Base-by-base conservation (phyloP, 805 yeast species). In the Lachancea sp. region DNA sequence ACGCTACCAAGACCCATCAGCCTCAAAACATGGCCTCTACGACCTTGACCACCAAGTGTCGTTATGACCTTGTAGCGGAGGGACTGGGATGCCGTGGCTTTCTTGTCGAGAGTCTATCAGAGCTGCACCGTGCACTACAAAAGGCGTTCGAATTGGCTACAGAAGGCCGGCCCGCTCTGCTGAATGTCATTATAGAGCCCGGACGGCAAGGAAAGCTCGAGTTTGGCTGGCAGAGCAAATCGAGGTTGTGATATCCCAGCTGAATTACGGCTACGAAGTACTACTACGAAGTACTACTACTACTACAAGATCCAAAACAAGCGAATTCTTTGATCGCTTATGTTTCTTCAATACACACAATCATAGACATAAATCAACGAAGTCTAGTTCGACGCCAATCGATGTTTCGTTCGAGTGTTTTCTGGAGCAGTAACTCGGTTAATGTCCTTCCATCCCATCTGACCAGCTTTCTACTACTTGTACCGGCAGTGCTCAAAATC, bases 191-290 rank as follows among this genome's bases (percentile, higher is more conserved):
- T n/a, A 79, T 82, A 10, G 79, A 77, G 36, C 74, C 78, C 2
- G 85, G 82, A 0, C 69, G 69, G 20, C 72, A 72, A 49, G 71
- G 69, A 45, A 77, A 77, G 54, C 63, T 82, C 36, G 72, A 74
- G 35, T 82, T 82, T 62, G 85, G 82, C 1, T 82, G 87, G 87
- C 82, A 80, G 67, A 77, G 75, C n/a, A 74, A 70, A 47, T 35
- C 57, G 7, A 46, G 43, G 13, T n/a, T 44, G 15, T 51, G 13
- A 29, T n/a, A n/a, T n/a, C n/a, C n/a, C n/a, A n/a, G n/a, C n/a
- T n/a, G n/a, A n/a, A n/a, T n/a, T 22, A 22, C 4, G 25, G 8
- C 25, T 22, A 22, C 25, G 8, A 22, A 22, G 8, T 22, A 22
- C 25, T 6, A 8, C 8, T 22, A 22, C 25, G 25, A 8, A 8